Percentiles rank a stretch among this genome's conserved stretches.
These are phyloP conservation scores for Fusarium nelsonii DNA, from an alignment of 2,329 filamentous ascomycete species.

Conservation along the genomic window DNA sequence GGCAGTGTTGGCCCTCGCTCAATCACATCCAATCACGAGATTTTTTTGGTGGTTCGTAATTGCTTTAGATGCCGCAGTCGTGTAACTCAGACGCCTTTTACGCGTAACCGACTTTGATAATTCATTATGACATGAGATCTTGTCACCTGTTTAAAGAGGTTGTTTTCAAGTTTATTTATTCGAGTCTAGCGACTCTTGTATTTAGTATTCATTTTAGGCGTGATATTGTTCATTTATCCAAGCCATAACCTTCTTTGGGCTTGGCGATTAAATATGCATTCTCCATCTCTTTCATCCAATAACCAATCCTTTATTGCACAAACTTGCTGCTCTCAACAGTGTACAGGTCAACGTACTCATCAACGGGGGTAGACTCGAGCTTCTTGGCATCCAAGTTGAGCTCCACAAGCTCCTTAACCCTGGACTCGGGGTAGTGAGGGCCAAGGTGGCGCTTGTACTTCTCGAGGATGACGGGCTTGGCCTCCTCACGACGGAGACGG, in stretches of 20 bases:
- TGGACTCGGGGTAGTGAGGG: conserved; percentile 81
- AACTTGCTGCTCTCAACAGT: conserved; percentile 73
- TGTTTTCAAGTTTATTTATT: neutral
- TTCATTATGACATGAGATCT: neutral
- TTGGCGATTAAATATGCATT: conserved; percentile 24
- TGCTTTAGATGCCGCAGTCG: neutral
- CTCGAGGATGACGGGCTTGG: conserved; percentile 94
- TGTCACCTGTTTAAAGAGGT: neutral
- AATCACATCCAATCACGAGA: conserved; percentile 37
- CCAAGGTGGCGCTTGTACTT: conserved; percentile 95
- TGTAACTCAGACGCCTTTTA: conserved; percentile 16
- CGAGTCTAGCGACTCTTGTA: conserved; percentile 14
- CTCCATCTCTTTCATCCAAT: conserved; percentile 14
- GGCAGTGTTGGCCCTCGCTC: conserved; percentile 44
- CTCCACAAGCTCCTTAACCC: conserved; percentile 85
- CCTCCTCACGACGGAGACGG: conserved; percentile 90
- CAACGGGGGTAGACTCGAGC: conserved; percentile 84
- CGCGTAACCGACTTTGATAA: neutral
- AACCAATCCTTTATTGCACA: conserved; percentile 43
- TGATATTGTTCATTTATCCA: conserved; percentile 21
- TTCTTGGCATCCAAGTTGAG: conserved; percentile 80
- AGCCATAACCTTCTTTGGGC: conserved; percentile 32
- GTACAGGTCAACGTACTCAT: conserved; percentile 93
- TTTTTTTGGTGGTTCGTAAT: conserved; percentile 14
- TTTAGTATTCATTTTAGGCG: conserved; percentile 20